Conservation (phyloP, 805 yeast species). For the Metschnikowia orientalis region DNA sequence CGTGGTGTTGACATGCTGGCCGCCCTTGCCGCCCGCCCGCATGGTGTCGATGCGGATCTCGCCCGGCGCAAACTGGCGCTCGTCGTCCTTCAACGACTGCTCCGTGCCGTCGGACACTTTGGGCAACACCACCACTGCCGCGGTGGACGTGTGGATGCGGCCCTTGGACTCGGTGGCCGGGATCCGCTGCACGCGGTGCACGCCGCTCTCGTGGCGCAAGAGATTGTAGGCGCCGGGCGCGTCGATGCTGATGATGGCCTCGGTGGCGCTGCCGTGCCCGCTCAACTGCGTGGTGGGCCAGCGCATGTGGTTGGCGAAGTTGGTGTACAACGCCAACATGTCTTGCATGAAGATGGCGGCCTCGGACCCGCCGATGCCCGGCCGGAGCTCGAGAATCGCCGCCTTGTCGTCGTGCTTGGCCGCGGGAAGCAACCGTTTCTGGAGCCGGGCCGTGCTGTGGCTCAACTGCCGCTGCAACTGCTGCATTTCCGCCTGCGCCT, state of each 20-base stretch:
- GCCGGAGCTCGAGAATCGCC: slow-evolving; percentile 79
- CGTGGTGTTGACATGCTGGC: slow-evolving; percentile 96
- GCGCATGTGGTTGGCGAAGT: slow-evolving; percentile 55
- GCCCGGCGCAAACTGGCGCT: slow-evolving; percentile 73
- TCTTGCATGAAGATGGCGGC: slow-evolving; percentile 85
- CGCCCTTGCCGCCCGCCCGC: slow-evolving; percentile 97
- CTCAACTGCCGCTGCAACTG: slow-evolving; percentile 43
- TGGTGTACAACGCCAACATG: slow-evolving; percentile 73
- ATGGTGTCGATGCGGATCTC: slow-evolving; percentile 94
- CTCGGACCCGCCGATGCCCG: slow-evolving; percentile 96
- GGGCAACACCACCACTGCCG: slow-evolving; percentile 92
- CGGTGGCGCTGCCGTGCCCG: slow-evolving; percentile 66
- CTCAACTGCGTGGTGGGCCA: slow-evolving; percentile 70
- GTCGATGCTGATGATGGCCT: slow-evolving; percentile 63
- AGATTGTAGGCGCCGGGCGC: slow-evolving; percentile 72
- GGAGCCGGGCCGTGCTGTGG: slow-evolving; percentile 42
- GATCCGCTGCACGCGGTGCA: slow-evolving; percentile 90
- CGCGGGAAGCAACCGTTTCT: slow-evolving; percentile 64
- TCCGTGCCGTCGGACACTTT: slow-evolving; percentile 60
- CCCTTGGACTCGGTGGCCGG: slow-evolving; percentile 95
- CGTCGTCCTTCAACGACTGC: slow-evolving; percentile 44
- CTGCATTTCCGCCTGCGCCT: slow-evolving; percentile 60
- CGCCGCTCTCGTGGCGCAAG: slow-evolving; percentile 85
- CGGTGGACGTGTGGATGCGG: slow-evolving; percentile 90
- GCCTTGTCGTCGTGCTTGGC: slow-evolving; percentile 72